phyloP scores from a whole-genome alignment of 75 land plant species.

The Azolla pinnata region DNA sequence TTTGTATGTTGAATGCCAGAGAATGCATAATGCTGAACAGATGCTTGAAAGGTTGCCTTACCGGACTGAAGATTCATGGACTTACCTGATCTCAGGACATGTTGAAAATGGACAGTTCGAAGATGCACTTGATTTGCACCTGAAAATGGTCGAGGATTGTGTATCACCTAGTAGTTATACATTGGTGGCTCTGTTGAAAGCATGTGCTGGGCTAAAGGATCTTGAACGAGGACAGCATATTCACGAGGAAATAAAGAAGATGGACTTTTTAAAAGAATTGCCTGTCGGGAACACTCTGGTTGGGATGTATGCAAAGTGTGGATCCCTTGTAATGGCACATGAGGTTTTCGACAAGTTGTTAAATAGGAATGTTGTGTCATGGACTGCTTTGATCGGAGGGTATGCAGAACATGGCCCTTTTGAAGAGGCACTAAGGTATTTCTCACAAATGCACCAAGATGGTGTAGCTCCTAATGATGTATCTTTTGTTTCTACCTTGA shows the following conservation, averaged over 20 bases:
- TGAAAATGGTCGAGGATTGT: slow-evolving; percentile 15
- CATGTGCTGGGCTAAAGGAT: slow-evolving; percentile 22
- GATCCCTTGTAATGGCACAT: not conserved
- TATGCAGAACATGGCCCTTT: slow-evolving; percentile 4
- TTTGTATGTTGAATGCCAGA: no score
- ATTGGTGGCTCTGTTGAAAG: slow-evolving; percentile 27
- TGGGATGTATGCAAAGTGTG: slow-evolving; percentile 18
- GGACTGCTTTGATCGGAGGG: slow-evolving; percentile 10
- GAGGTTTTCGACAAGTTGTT: not conserved
- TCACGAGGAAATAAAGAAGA: slow-evolving; percentile 27
- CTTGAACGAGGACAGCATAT: slow-evolving; percentile 27
- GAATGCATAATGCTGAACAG: slow-evolving; percentile 7
- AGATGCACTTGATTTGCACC: slow-evolving; percentile 27
- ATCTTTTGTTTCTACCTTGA: slow-evolving; percentile 2
- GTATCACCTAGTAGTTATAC: slow-evolving; percentile 27
- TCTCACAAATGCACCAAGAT: not conserved
- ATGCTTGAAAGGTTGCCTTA: not conserved
- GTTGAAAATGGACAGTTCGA: slow-evolving; percentile 19
- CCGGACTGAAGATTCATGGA: slow-evolving; percentile 17
- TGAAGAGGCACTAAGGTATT: not conserved
- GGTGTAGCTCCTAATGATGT: not conserved
- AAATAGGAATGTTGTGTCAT: not conserved
- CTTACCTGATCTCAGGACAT: slow-evolving; percentile 38
- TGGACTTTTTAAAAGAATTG: slow-evolving; percentile 14
- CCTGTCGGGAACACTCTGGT: slow-evolving; percentile 28